phyloP scores from a whole-genome alignment of 768 basidiomycete species.

The Naganishia onofrii region DNA sequence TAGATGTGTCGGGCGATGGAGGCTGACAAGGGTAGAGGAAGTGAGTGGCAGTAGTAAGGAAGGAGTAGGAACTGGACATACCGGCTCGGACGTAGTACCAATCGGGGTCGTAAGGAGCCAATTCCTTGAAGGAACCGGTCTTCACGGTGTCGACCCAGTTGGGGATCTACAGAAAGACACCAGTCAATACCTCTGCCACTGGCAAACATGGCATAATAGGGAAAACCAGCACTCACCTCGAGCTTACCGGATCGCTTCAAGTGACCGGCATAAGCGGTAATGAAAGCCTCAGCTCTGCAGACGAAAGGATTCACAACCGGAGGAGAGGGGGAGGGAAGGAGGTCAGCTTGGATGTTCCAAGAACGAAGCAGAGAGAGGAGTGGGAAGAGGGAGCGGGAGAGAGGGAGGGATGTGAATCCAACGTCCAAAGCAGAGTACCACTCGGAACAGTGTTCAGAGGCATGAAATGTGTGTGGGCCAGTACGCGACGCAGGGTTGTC shows the following conservation, averaged over 20 bases:
- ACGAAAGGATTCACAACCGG: slow-evolving; percentile 1
- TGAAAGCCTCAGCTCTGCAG: slow-evolving; percentile 84
- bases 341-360: slow-evolving; percentile 20
- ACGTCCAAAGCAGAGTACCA: slow-evolving; percentile 19
- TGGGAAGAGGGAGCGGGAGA: not conserved
- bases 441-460: slow-evolving; percentile 21
- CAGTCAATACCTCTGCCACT: not conserved
- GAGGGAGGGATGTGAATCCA: slow-evolving; percentile 26
- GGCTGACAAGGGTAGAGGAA: slow-evolving; percentile 57
- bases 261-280: slow-evolving; percentile 88
- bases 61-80: slow-evolving; percentile 55
- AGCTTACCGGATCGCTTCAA: slow-evolving; percentile 98
- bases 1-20: slow-evolving; percentile 98
- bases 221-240: slow-evolving; percentile 56
- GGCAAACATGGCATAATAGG: not conserved
- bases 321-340: not conserved
- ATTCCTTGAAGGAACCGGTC: slow-evolving; percentile 95
- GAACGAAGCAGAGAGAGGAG: not conserved
- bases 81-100: slow-evolving; percentile 99
- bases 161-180: slow-evolving; percentile 11
- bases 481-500: not conserved
- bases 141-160: slow-evolving; percentile 63
- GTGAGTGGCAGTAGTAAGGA: not conserved
- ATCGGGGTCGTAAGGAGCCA: slow-evolving; percentile 97
- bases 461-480: slow-evolving; percentile 21